phyloP scores from a whole-genome alignment of 768 basidiomycete genomes.

The Tylopilus sp. region DNA sequence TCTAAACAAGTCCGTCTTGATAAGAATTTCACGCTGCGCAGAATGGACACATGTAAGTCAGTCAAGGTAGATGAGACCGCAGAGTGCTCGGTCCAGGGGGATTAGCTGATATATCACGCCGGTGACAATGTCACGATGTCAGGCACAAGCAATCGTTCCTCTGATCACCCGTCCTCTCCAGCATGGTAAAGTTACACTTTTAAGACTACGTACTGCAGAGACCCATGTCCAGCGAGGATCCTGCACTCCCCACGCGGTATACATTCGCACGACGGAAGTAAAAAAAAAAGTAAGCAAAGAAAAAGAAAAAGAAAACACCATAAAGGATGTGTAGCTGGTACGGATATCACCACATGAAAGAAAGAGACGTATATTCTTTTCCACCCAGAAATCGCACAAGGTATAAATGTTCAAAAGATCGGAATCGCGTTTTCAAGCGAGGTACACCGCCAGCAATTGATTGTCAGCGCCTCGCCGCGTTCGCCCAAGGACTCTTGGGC shows the following conservation, averaged over 20 bases:
- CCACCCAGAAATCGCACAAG: constrained; percentile 19
- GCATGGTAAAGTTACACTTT: background rate
- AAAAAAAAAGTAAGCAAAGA: background rate
- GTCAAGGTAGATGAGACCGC: no score
- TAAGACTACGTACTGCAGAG: background rate
- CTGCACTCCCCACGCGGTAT: constrained; percentile 1
- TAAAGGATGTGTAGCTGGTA: constrained; percentile 7
- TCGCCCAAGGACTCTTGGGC: constrained; percentile 32
- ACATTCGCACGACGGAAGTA: constrained; percentile 10
- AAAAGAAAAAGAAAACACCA: background rate
- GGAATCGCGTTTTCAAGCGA: constrained; percentile 15
- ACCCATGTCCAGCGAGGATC: constrained; percentile 17
- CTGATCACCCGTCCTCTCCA: no score
- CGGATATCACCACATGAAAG: constrained; percentile 9
- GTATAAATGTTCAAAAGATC: constrained; percentile 8
- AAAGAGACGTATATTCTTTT: constrained; percentile 5
- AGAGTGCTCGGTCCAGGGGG: no score
- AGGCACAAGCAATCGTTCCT: no score
- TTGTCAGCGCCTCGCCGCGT: constrained; percentile 26
- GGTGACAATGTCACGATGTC: no score
- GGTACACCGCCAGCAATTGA: background rate
- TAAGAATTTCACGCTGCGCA: no score
- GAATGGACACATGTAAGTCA: no score
- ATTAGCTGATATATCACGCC: no score
- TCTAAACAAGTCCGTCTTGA: no score